Evolutionary conservation across 1,284 basidiomycete species (phyloP).

Genomic region (Paramarasmius palmivorus): DNA sequence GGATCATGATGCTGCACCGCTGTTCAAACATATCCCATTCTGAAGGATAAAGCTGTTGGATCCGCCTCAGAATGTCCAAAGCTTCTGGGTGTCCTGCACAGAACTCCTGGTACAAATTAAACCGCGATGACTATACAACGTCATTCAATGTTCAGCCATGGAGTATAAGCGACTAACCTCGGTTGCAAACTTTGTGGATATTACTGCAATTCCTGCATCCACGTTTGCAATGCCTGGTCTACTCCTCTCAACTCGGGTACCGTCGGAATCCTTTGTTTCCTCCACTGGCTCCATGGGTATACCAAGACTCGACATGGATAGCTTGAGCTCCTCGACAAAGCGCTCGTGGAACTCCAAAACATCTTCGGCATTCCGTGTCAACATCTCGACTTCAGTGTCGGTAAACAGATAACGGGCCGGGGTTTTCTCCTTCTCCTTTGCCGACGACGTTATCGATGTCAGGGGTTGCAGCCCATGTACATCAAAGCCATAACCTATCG

Average conservation of each 20-base stretch:
- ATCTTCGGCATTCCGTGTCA: constrained; percentile 74
- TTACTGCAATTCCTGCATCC: constrained; percentile 51
- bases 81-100: constrained; percentile 86
- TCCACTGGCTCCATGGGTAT: constrained; percentile 34
- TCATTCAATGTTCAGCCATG: constrained; percentile 9
- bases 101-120: constrained; percentile 79
- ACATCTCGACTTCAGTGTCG: constrained; percentile 50
- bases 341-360: constrained; percentile 76
- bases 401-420: constrained; percentile 49
- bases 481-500: constrained; percentile 15
- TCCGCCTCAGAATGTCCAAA: constrained; percentile 66
- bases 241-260: constrained; percentile 7
- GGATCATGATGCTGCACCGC: constrained; percentile 57
- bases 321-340: constrained; percentile 62
- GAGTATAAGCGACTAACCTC: constrained; percentile 48
- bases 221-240: constrained; percentile 30
- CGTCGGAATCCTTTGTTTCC: constrained; percentile 17
- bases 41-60: constrained; percentile 55
- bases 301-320: constrained; percentile 56
- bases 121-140: constrained; percentile 66
- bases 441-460: constrained; percentile 16
- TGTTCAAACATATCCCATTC: constrained; percentile 87
- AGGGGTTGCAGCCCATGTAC: constrained; percentile 26
- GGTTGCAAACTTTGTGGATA: constrained; percentile 66
- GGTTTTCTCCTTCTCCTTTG: constrained; percentile 38